Conservation (phyloP, 2,329 filamentous ascomycete species). For the Colletotrichum incanum region DNA sequence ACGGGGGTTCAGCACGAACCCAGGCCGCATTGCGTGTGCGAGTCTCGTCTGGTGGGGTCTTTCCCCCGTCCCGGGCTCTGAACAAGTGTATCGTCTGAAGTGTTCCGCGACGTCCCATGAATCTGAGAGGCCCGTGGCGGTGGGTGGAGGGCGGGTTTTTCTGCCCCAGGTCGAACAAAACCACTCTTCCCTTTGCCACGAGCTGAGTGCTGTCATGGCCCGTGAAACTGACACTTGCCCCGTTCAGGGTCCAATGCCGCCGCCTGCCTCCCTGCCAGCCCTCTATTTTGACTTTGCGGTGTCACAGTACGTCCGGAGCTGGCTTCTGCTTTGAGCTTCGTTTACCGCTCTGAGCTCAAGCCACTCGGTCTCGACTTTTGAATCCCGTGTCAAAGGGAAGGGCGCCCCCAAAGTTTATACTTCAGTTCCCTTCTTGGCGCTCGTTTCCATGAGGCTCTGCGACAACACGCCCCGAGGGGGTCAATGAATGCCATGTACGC, state of each 20-base stretch:
- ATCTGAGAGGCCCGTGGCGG: conserved; percentile 14
- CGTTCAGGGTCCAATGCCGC: conserved; percentile 35
- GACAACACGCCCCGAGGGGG: conserved; percentile 32
- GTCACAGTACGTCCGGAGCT: conserved; percentile 28
- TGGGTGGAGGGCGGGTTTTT: background rate
- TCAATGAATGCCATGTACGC: background rate
- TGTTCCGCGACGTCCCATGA: conserved; percentile 34
- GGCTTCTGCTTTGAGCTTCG: conserved; percentile 24
- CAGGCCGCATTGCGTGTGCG: background rate
- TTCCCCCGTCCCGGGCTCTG: conserved; percentile 17
- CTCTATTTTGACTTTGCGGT: conserved; percentile 24
- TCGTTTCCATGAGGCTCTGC: conserved; percentile 37
- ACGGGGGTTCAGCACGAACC: conserved; percentile 17
- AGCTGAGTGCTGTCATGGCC: conserved; percentile 11
- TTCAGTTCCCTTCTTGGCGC: conserved; percentile 28
- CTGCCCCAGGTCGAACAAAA: no score
- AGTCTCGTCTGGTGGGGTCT: conserved; percentile 14
- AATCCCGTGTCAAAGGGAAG: background rate
- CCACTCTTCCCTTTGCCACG: background rate
- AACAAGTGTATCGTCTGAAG: conserved; percentile 36
- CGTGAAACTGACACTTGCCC: conserved; percentile 29
- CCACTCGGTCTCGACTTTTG: conserved; percentile 17
- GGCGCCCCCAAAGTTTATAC: conserved; percentile 10
- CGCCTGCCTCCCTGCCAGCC: conserved; percentile 29
- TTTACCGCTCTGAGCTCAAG: background rate